Conservation (phyloP, 2,329 filamentous ascomycete species). For the Paraphaeosphaeria sporulosa region DNA sequence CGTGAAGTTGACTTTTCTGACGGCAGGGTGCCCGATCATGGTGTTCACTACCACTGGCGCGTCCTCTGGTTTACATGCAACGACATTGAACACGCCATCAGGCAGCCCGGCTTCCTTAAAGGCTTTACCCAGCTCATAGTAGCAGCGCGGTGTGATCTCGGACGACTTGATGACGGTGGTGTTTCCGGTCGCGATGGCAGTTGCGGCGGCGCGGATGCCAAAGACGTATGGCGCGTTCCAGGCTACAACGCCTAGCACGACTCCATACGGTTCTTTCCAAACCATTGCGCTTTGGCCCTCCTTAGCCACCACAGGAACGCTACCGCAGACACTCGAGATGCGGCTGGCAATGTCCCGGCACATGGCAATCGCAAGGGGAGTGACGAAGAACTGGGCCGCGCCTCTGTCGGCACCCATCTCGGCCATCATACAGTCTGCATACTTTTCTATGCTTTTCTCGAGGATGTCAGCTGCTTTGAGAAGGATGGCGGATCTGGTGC, state of each 20-base stretch:
- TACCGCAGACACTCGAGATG: conserved; percentile 54
- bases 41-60: conserved; percentile 70
- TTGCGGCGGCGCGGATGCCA: conserved; percentile 44
- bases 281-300: conserved; percentile 67
- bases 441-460: conserved; percentile 64
- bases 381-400: conserved; percentile 44
- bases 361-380: conserved; percentile 49
- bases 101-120: conserved; percentile 72
- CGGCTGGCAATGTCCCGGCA: conserved; percentile 57
- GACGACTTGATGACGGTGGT: conserved; percentile 29
- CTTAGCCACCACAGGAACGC: conserved; percentile 53
- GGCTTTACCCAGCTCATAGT: conserved; percentile 21
- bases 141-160: conserved; percentile 27
- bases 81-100: conserved; percentile 72
- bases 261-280: conserved; percentile 76
- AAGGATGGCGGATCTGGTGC: conserved; percentile 71
- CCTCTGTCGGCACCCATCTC: conserved; percentile 59
- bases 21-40: conserved; percentile 68
- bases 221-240: conserved; percentile 64
- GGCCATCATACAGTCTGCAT: conserved; percentile 63
- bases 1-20: conserved; percentile 79
- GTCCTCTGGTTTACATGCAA: conserved; percentile 64
- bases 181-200: conserved; percentile 66
- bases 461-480: conserved; percentile 71
- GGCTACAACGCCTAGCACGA: conserved; percentile 76